These are phyloP conservation scores for Phytophthora kernoviae DNA, from an alignment of 352 stramenopile species.

Conservation along the genomic window DNA sequence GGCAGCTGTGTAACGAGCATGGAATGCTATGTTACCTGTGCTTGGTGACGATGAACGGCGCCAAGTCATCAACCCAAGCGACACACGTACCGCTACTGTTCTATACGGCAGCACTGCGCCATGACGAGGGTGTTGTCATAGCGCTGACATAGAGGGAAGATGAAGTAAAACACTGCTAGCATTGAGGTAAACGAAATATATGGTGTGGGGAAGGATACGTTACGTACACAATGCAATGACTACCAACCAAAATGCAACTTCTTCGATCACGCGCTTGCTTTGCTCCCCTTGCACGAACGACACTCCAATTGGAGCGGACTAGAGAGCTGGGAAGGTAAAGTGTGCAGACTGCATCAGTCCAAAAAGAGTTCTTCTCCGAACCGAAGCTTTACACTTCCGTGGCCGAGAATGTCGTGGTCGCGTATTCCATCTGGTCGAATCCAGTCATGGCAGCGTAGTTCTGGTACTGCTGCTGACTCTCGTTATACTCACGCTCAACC, in stretches of 20 bases:
- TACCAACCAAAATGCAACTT: constrained; percentile 31
- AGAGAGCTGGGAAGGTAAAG: neutral
- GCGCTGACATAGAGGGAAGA: too few species aligned
- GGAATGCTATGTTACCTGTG: too few species aligned
- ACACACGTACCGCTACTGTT: too few species aligned
- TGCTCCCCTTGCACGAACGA: constrained; percentile 1
- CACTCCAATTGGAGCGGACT: neutral
- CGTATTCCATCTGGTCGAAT: constrained; percentile 83
- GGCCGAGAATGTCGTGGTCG: constrained; percentile 65
- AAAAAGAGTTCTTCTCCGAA: neutral
- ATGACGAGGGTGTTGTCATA: constrained; percentile 6
- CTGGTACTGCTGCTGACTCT: constrained; percentile 83
- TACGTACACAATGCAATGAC: constrained; percentile 44
- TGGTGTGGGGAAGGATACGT: constrained; percentile 27
- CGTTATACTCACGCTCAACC: constrained; percentile 81
- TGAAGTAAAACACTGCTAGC: constrained; percentile 1
- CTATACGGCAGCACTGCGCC: too few species aligned
- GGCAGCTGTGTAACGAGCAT: neutral
- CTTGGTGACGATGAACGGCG: neutral
- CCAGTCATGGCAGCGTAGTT: constrained; percentile 82
- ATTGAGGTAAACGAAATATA: constrained; percentile 21
- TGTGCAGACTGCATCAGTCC: constrained; percentile 4
- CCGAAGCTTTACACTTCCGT: constrained; percentile 56
- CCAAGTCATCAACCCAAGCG: too few species aligned
- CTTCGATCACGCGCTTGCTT: constrained; percentile 17